Evolutionary conservation across 192 early-diverging fungal species (phyloP).

Genomic region (Podila epigama): DNA sequence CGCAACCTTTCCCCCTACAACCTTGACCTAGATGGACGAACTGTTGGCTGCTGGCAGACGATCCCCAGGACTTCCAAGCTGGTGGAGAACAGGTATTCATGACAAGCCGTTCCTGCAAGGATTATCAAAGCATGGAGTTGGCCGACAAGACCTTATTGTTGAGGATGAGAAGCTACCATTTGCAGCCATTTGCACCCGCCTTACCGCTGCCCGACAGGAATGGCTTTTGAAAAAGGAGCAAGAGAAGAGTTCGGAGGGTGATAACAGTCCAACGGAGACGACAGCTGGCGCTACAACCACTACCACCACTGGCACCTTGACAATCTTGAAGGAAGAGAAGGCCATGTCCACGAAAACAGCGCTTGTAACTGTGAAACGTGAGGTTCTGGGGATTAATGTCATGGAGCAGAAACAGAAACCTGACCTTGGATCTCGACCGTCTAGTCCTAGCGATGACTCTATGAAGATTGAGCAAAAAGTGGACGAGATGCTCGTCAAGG

Average conservation of each 20-base stretch:
- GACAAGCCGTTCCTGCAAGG: conserved; percentile 74
- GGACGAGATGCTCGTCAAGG: neutral
- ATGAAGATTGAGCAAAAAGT: neutral
- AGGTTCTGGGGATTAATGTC: neutral
- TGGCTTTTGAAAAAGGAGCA: neutral
- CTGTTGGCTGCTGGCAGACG: conserved; percentile 55
- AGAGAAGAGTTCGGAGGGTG: too few relatives aligned
- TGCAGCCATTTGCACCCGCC: conserved; percentile 42
- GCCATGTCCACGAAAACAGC: too few relatives aligned
- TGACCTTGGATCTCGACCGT: neutral
- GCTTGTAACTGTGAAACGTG: too few relatives aligned
- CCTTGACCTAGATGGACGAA: conserved; percentile 51
- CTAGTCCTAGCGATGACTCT: neutral
- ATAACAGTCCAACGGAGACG: too few relatives aligned
- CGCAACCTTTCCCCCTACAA: too few relatives aligned
- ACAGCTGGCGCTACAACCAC: too few relatives aligned
- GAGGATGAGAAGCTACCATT: conserved; percentile 65
- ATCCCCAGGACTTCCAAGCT: conserved; percentile 66
- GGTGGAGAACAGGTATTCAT: conserved; percentile 76
- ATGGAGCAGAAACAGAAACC: neutral
- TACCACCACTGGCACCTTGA: too few relatives aligned
- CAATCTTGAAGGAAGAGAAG: neutral
- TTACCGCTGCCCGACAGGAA: conserved; percentile 21
- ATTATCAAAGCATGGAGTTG: conserved; percentile 77
- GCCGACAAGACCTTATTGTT: conserved; percentile 71